Evolutionary conservation across 179 eudicot genomes (phyloP).

Genomic region (Pouteria campechiana): DNA sequence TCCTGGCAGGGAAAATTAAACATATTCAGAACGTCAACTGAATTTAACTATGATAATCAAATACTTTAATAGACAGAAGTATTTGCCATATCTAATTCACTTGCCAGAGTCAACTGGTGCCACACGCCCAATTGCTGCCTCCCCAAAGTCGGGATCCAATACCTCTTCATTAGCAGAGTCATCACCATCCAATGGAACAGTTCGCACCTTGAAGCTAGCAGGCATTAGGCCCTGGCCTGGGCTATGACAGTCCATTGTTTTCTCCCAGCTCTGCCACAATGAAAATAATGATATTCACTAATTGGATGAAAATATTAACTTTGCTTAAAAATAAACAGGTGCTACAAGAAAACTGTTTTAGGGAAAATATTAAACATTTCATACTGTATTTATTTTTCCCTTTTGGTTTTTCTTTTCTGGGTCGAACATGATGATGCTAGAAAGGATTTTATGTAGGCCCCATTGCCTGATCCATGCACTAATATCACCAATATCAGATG

Average conservation of each 20-base stretch:
- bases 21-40: not conserved
- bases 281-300: not conserved
- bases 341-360: too few relatives aligned
- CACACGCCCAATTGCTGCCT: slow-evolving; percentile 98
- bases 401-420: too few relatives aligned
- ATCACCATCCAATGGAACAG: slow-evolving; percentile 72
- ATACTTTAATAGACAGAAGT: not conserved
- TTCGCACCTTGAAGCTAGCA: slow-evolving; percentile 92
- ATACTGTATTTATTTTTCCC: too few relatives aligned
- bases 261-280: slow-evolving; percentile 77
- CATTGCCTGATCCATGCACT: too few relatives aligned
- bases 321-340: too few relatives aligned
- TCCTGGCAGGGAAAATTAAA: slow-evolving; percentile 32
- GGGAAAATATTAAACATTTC: too few relatives aligned
- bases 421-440: too few relatives aligned
- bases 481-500: too few relatives aligned
- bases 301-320: not conserved
- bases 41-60: not conserved
- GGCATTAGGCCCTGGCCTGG: slow-evolving; percentile 99
- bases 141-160: slow-evolving; percentile 96
- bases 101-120: slow-evolving; percentile 97
- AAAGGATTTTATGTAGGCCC: too few relatives aligned
- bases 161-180: slow-evolving; percentile 78
- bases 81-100: slow-evolving; percentile 2
- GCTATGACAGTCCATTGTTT: slow-evolving; percentile 96